Evolutionary conservation across 352 stramenopile genomes (phyloP).

Genomic region (Plasmopara halstedii): DNA sequence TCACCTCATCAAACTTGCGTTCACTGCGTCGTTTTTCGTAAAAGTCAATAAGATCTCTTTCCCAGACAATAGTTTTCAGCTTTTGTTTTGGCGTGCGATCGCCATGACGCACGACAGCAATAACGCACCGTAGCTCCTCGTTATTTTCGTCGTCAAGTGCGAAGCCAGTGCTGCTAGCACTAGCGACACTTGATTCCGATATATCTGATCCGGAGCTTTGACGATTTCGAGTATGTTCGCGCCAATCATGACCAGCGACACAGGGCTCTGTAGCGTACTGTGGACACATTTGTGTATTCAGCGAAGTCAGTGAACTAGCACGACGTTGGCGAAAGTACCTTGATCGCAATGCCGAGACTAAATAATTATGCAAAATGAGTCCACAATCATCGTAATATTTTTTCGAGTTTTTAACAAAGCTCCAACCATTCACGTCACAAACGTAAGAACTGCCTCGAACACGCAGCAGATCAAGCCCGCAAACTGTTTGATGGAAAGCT

Average conservation of each 20-base stretch:
- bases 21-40: constrained; percentile 63
- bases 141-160: constrained; percentile 63
- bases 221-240: constrained; percentile 33
- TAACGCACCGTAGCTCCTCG: constrained; percentile 98
- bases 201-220: constrained; percentile 58
- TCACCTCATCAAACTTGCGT: constrained; percentile 78
- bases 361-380: constrained; percentile 90
- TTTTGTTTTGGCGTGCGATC: constrained; percentile 99
- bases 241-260: constrained; percentile 19
- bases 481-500: constrained; percentile 98
- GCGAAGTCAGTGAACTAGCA: constrained; percentile 37
- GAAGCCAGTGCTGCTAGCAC: constrained; percentile 33
- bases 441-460: constrained; percentile 92
- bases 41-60: constrained; percentile 79
- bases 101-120: constrained; percentile 97
- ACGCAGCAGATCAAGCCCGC: constrained; percentile 98
- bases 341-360: constrained; percentile 71
- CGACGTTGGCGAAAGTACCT: constrained; percentile 70
- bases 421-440: constrained; percentile 99
- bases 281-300: constrained; percentile 59
- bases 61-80: constrained; percentile 90
- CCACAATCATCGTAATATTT: constrained; percentile 99
- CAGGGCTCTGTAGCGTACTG: constrained; percentile 69
- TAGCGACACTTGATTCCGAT: constrained; percentile 64
- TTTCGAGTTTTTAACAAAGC: constrained; percentile 96